These are phyloP conservation scores for Teratosphaeria zuluensis DNA, from an alignment of 2,329 filamentous ascomycete species.

Conservation along the genomic window DNA sequence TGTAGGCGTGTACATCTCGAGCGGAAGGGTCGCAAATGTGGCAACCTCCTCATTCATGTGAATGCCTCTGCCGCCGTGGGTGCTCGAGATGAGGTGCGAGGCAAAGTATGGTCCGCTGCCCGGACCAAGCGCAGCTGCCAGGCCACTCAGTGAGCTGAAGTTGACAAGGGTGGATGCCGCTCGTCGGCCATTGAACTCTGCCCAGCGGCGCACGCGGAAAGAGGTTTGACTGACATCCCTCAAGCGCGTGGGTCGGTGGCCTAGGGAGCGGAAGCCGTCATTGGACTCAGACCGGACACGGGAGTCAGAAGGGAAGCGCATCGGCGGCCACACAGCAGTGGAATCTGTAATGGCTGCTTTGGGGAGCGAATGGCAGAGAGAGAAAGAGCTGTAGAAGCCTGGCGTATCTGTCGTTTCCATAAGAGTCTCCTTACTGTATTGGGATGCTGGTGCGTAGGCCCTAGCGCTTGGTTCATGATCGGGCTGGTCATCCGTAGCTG, in stretches of 20 bases:
- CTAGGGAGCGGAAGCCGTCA: slow-evolving; percentile 33
- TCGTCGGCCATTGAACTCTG: slow-evolving; percentile 46
- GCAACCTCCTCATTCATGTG: slow-evolving; percentile 44
- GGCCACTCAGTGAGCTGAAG: slow-evolving; percentile 14
- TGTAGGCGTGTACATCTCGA: slow-evolving; percentile 70
- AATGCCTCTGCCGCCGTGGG: slow-evolving; percentile 32
- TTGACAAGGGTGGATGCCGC: slow-evolving; percentile 19
- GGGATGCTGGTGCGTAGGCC: slow-evolving; percentile 11
- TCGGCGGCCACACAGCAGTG: slow-evolving; percentile 61
- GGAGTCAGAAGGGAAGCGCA: slow-evolving; percentile 53
- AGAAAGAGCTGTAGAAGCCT: slow-evolving; percentile 55
- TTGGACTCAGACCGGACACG: slow-evolving; percentile 44
- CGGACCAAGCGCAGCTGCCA: slow-evolving; percentile 21
- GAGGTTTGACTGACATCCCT: slow-evolving; percentile 56
- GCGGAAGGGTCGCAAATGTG: slow-evolving; percentile 65
- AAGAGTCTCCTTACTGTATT: slow-evolving; percentile 41
- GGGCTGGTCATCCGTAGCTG: slow-evolving; percentile 10
- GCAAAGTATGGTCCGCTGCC: slow-evolving; percentile 14
- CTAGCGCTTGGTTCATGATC: slow-evolving; percentile 12
- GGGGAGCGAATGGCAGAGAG: slow-evolving; percentile 50
- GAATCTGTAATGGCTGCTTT: slow-evolving; percentile 29
- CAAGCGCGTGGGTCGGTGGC: slow-evolving; percentile 42
- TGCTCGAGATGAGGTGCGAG: slow-evolving; percentile 10
- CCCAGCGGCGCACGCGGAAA: slow-evolving; percentile 69
- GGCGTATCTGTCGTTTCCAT: slow-evolving; percentile 36